A percentile compares a stretch with the other conserved stretches of the same genome.
phyloP scores from a whole-genome alignment of 164 flowering plant genomes.

The Piper betle region DNA sequence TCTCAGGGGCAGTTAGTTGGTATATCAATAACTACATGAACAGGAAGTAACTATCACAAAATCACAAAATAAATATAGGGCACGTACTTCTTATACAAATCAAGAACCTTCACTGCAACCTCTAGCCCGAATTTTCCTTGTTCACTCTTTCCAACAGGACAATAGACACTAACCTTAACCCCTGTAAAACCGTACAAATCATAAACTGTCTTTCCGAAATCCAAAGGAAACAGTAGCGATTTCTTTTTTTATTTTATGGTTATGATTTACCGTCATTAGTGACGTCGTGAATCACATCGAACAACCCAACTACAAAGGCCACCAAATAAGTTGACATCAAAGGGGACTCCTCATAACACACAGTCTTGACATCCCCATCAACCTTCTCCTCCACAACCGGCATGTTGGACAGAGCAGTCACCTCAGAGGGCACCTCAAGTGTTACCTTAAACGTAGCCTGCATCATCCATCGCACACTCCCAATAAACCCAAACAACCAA shows the following conservation, averaged over 20 bases:
- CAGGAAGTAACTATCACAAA: neutral
- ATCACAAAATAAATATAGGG: neutral
- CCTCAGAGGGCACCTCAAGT: conserved; percentile 66
- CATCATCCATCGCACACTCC: neutral
- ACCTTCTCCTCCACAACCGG: conserved; percentile 59
- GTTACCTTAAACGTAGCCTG: conserved; percentile 95
- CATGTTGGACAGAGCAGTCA: conserved; percentile 91
- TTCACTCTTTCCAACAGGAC: conserved; percentile 71
- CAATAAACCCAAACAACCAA: neutral
- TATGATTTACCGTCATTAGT: conserved; percentile 64
- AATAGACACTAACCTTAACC: conserved; percentile 71
- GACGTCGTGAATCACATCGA: conserved; percentile 78
- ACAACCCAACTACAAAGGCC: conserved; percentile 85
- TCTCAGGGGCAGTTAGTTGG: no score
- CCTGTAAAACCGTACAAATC: conserved; percentile 25
- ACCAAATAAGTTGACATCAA: conserved; percentile 97
- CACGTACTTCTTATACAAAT: conserved; percentile 60
- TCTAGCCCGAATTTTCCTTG: conserved; percentile 88
- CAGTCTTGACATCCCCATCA: conserved; percentile 51
- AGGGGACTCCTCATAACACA: conserved; percentile 71
- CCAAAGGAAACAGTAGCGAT: neutral
- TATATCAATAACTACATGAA: no score
- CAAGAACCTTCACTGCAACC: conserved; percentile 89
- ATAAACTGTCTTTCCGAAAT: neutral
- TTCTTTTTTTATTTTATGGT: neutral